These are phyloP conservation scores for Aspergillus taichungensis DNA, from an alignment of 495 filamentous ascomycete species.

Conservation along the genomic window DNA sequence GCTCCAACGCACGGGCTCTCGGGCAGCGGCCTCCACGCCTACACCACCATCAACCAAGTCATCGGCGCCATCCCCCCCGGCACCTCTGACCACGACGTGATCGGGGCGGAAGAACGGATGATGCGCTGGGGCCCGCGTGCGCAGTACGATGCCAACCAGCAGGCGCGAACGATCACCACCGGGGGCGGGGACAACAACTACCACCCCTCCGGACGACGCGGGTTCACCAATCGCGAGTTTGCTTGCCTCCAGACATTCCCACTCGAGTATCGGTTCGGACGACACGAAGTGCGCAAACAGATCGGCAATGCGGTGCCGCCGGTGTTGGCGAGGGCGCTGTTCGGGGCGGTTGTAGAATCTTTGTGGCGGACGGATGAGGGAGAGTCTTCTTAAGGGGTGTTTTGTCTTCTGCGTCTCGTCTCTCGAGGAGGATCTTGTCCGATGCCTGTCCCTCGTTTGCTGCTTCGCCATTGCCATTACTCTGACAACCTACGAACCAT, in stretches of 20 bases:
- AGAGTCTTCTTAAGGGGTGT: conserved; percentile 5
- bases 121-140: conserved; percentile 1
- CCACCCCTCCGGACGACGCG: conserved; percentile 60
- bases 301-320: conserved; percentile 88
- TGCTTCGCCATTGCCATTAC: too few species aligned
- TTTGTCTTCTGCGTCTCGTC: too few species aligned
- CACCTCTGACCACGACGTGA: conserved; percentile 40
- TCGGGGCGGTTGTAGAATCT: conserved; percentile 45
- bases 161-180: conserved; percentile 58
- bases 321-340: conserved; percentile 48
- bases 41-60: conserved; percentile 36
- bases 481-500: too few species aligned
- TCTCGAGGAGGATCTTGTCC: too few species aligned
- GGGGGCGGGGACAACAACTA: conserved; percentile 55
- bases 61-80: conserved; percentile 36
- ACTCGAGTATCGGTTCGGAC: conserved; percentile 47
- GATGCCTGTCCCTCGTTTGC: too few species aligned
- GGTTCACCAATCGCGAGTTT: conserved; percentile 64
- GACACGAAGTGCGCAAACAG: conserved; percentile 46
- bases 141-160: conserved; percentile 40
- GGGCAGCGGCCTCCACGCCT: conserved; percentile 19
- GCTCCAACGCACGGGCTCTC: conserved; percentile 48
- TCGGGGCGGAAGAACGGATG: conserved; percentile 12
- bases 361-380: conserved; percentile 48
- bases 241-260: conserved; percentile 75